A percentile compares a stretch with the other conserved stretches of the same genome.
These are phyloP conservation scores for sunflower (Helianthus annuus) DNA, from an alignment of 129 eudicot species.

Conservation along the genomic window HanXRQr2.0-SUNRISE NC_035443.2:116826665-116827164, in stretches of 20 bases:
- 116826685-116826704: constrained; percentile 22
- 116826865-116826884: constrained; percentile 41
- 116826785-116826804: constrained; percentile 15
- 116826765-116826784: constrained; percentile 7
- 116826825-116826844: constrained; percentile 26
- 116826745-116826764: not conserved
- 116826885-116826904: constrained; percentile 34
- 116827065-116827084: not conserved
- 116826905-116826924: constrained; percentile 23
- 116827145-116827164: no score
- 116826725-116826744: constrained; percentile 4
- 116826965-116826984: constrained; percentile 10
- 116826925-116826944: constrained; percentile 24
- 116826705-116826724: constrained; percentile 16
- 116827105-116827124: not conserved
- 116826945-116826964: constrained; percentile 12
- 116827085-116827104: not conserved
- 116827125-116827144: no score
- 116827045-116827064: constrained; percentile 1
- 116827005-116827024: not conserved
- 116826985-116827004: not conserved
- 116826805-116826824: constrained; percentile 21
- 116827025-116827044: not conserved
- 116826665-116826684: constrained; percentile 24
- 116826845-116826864: constrained; percentile 37